Base-by-base conservation (phyloP, 192 early-diverging fungal species). In the Anaeromyces robustus region DNA sequence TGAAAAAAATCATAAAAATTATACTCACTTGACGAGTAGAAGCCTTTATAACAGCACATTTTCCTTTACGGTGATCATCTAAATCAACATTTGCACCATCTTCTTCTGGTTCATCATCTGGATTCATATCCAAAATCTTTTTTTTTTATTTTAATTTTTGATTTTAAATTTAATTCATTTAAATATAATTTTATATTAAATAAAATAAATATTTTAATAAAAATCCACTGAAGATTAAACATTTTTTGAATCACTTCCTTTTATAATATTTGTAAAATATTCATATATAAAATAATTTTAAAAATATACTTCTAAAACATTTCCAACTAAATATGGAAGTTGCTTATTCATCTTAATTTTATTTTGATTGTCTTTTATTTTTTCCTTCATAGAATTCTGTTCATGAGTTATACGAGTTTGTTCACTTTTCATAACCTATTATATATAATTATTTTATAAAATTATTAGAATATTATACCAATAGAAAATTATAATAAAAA, bases 291-390 rank as follows among this genome's bases (percentile, higher is more conserved):
- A n/a, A n/a, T n/a, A n/a, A n/a, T n/a, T n/a, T n/a, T 31, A 11
- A n/a, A 16, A 39, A 77, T 81, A 31, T 87, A 95, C 93, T 91
- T 99, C 97, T 37, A 99, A 95, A 41, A 99, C 94, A 84, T 96
- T 98, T 29, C 94, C 92, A 31, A 99, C 97, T 81, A 99, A 86
- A 85, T 98, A 98, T 43, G 97, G 97, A 78, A 98, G 89, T 86
- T 97, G 96, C 87, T 94, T 96, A 88, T 98, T 97, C 85, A 98
- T 87, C 87, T 96, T 97, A 87, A 99, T 96, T 87, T 99, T 99
- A 83, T 99, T 95, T 85, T 95, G 92, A 88, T 97, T 99, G 80
- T 98, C 96, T 87, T 96, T 97, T 84, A 99, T 99, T 81, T 93
- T 92, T 80, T 93, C 95, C 82, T 93, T 92, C 93, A 94, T 94